A percentile compares a stretch with the other conserved stretches of the same genome.
Conservation (phyloP, 495 filamentous ascomycete genomes). For the Cairneyella variabilis region DNA sequence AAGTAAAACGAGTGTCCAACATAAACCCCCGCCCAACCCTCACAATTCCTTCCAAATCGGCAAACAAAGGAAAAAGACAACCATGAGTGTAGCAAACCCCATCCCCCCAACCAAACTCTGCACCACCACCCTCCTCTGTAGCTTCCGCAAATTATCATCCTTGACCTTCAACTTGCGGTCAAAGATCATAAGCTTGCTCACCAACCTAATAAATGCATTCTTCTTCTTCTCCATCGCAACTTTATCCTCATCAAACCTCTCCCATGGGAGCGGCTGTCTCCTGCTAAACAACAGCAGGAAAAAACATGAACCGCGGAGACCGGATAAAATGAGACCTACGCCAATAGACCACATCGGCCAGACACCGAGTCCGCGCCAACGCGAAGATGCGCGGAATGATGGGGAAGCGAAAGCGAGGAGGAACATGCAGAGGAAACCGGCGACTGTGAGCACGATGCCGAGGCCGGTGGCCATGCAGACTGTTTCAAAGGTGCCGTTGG, state of each 20-base stretch:
- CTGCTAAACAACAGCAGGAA: conserved; percentile 39
- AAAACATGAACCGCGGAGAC: conserved; percentile 37
- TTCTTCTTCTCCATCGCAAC: conserved; percentile 8
- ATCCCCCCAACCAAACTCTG: conserved; percentile 36
- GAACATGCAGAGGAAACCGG: conserved; percentile 32
- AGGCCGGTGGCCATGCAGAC: conserved; percentile 37
- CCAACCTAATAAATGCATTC: conserved; percentile 18
- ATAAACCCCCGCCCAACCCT: no score
- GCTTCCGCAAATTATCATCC: conserved; percentile 32
- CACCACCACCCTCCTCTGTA: conserved; percentile 38
- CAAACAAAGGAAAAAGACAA: conserved; percentile 35
- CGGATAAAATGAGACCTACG: conserved; percentile 32
- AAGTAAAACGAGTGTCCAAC: no score
- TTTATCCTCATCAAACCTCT: conserved; percentile 33
- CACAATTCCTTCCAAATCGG: conserved; percentile 33
- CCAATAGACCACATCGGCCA: conserved; percentile 41
- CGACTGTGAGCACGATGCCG: conserved; percentile 29
- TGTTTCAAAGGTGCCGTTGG: conserved; percentile 41
- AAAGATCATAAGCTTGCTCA: conserved; percentile 39
- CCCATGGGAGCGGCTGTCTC: conserved; percentile 38
- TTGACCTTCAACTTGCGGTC: conserved; percentile 38
- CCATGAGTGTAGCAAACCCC: conserved; percentile 32
- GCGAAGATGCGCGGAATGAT: conserved; percentile 25
- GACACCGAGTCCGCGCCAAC: conserved; percentile 34
- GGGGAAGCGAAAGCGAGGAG: conserved; percentile 30